Conservation (phyloP, 129 eudicot genomes). For the Chrysanthemum seticuspe region DNA sequence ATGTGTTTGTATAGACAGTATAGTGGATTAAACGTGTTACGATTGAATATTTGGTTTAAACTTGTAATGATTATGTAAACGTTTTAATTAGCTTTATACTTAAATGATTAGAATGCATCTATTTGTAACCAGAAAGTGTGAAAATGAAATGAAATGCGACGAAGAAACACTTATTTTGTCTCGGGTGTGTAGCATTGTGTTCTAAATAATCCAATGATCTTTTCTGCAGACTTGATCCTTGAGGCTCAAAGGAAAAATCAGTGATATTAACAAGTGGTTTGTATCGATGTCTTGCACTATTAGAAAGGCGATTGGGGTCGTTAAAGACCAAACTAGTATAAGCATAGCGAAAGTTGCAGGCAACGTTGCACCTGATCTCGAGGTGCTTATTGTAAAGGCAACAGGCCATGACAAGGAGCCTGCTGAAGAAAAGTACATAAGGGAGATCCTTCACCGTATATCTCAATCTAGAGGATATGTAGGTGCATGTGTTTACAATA, state of each 20-base stretch:
- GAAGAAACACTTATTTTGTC: too few species aligned
- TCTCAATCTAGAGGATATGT: conserved; percentile 48
- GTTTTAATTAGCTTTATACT: too few species aligned
- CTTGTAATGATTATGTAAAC: background rate
- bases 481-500: conserved; percentile 44
- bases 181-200: too few species aligned
- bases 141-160: background rate
- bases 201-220: background rate
- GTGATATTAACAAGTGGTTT: background rate
- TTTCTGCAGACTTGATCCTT: conserved; percentile 21
- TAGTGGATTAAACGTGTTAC: background rate
- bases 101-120: too few species aligned
- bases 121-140: background rate
- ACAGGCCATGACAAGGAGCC: conserved; percentile 75
- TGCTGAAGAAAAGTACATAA: conserved; percentile 49
- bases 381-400: conserved; percentile 73
- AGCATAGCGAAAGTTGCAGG: conserved; percentile 71
- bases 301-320: conserved; percentile 75
- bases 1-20: background rate
- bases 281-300: conserved; percentile 44
- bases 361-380: conserved; percentile 55
- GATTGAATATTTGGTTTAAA: background rate
- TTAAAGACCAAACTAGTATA: conserved; percentile 83
- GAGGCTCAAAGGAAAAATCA: background rate
- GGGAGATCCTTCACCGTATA: conserved; percentile 47